Evolutionary conservation across 345 rosid genomes (phyloP).

Genomic region (Euphorbia lathyris): DNA sequence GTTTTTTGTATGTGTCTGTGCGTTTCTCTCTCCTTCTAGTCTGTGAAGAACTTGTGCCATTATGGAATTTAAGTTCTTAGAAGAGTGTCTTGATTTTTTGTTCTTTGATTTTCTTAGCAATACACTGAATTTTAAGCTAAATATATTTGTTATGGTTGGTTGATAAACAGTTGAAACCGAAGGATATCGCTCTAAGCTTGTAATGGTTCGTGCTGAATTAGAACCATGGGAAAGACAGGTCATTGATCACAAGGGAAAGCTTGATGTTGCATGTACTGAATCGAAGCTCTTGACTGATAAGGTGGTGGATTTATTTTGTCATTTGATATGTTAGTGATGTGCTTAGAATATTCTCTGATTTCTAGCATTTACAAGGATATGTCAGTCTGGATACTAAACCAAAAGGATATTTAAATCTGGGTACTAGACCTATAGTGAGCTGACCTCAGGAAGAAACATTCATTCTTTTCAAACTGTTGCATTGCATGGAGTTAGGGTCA

Average conservation of each 20-base stretch:
- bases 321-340: not conserved
- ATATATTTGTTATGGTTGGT: slow-evolving; percentile 4
- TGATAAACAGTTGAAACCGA: slow-evolving; percentile 73
- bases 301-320: slow-evolving; percentile 36
- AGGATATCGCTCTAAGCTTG: slow-evolving; percentile 71
- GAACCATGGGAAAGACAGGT: slow-evolving; percentile 93
- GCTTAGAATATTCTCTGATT: not conserved
- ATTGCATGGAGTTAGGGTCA: not conserved
- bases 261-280: slow-evolving; percentile 84
- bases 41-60: not conserved
- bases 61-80: not conserved
- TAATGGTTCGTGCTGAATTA: slow-evolving; percentile 70
- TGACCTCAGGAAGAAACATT: too few relatives aligned
- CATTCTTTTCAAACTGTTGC: not conserved
- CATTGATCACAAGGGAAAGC: slow-evolving; percentile 84
- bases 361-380: not conserved
- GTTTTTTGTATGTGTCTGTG: too few relatives aligned
- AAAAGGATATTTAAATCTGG: not conserved
- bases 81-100: too few relatives aligned
- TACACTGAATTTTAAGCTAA: slow-evolving; percentile 4
- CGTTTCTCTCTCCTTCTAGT: not conserved
- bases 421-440: not conserved
- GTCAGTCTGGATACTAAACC: not conserved
- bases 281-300: slow-evolving; percentile 72
- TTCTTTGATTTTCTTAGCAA: not conserved